phyloP scores from a whole-genome alignment of 73 alveolate genomes.

The Breviolum minutum region DNA sequence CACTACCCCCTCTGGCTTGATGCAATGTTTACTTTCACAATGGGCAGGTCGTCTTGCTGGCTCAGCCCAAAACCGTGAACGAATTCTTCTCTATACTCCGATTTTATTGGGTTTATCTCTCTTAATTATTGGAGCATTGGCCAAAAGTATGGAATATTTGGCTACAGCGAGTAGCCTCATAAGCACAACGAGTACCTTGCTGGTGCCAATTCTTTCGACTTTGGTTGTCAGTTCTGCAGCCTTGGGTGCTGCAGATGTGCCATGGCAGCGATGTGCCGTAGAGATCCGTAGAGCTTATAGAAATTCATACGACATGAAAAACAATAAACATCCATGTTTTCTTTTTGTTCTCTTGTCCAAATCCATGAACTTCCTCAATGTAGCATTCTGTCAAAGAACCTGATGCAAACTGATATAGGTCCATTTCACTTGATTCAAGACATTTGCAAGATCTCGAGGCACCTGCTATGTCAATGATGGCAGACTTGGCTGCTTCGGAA shows the following conservation, averaged over 20 bases:
- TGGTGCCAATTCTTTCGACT: constrained; percentile 25
- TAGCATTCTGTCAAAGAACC: too few relatives aligned
- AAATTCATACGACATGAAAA: too few relatives aligned
- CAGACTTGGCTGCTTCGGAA: constrained; percentile 11
- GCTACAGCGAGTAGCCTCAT: not conserved
- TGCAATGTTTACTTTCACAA: constrained; percentile 35
- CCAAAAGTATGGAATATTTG: not conserved
- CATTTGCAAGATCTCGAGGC: not conserved
- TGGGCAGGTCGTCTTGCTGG: constrained; percentile 60
- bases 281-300: too few relatives aligned
- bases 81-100: constrained; percentile 1
- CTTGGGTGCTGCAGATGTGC: constrained; percentile 27
- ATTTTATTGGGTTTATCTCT: not conserved
- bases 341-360: too few relatives aligned
- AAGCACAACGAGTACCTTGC: constrained; percentile 30
- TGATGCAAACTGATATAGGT: too few relatives aligned
- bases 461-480: constrained; percentile 61
- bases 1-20: constrained; percentile 25
- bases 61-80: constrained; percentile 4
- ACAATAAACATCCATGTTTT: too few relatives aligned
- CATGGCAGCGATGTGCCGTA: too few relatives aligned
- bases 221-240: constrained; percentile 27
- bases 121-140: not conserved
- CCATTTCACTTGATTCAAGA: too few relatives aligned
- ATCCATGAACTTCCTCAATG: too few relatives aligned